These are phyloP conservation scores for Fremontodendron californicum DNA, from an alignment of 345 rosid species.

Conservation along the genomic window DNA sequence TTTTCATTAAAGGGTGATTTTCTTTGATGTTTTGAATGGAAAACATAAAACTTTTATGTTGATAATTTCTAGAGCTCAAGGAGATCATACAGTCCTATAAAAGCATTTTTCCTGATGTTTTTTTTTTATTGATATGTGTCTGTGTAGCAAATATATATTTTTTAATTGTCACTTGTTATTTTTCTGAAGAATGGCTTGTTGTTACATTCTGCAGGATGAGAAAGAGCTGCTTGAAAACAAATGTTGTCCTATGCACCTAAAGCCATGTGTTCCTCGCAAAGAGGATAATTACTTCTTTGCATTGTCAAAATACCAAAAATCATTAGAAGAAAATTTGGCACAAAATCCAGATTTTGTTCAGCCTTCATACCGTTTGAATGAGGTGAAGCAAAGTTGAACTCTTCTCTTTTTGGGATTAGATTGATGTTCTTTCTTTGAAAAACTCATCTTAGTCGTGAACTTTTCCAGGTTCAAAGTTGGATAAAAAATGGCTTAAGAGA, in stretches of 20 bases:
- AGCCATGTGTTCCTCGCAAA: slow-evolving; percentile 73
- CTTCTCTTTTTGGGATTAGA: background rate
- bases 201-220: slow-evolving; percentile 64
- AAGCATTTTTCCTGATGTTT: background rate
- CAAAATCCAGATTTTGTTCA: slow-evolving; percentile 78
- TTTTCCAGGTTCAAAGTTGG: slow-evolving; percentile 86
- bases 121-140: background rate
- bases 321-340: slow-evolving; percentile 59
- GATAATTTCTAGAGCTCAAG: background rate
- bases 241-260: slow-evolving; percentile 76
- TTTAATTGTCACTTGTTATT: background rate
- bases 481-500: slow-evolving; percentile 78
- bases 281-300: slow-evolving; percentile 96
- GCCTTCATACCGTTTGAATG: slow-evolving; percentile 80
- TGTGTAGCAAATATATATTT: slow-evolving; percentile 3
- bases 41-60: background rate
- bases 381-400: slow-evolving; percentile 43
- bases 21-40: background rate
- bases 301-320: slow-evolving; percentile 80
- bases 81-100: background rate
- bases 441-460: slow-evolving; percentile 9
- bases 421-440: background rate
- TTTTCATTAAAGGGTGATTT: background rate
- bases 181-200: background rate
- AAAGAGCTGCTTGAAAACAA: slow-evolving; percentile 73